Conservation (phyloP, 345 rosid species). For the Eutrema yunnanense region DNA sequence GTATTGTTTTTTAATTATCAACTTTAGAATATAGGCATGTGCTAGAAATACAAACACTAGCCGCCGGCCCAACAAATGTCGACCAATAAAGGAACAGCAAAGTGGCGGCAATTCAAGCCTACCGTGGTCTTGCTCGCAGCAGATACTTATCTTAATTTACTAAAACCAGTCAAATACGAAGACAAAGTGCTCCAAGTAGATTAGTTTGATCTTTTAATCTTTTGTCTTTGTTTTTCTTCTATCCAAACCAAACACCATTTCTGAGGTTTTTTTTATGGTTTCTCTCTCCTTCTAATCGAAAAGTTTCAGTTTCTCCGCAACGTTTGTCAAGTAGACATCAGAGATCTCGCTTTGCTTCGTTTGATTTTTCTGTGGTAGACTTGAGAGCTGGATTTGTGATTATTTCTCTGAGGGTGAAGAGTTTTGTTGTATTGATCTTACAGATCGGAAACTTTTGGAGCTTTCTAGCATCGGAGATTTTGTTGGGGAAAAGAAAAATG, state of each 20-base stretch:
- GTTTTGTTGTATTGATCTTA: slow-evolving; percentile 9
- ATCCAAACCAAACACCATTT: slow-evolving; percentile 23
- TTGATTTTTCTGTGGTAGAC: not conserved
- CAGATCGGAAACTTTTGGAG: slow-evolving; percentile 8
- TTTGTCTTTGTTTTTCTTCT: not conserved
- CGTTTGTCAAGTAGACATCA: not conserved
- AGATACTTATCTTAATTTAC: not conserved
- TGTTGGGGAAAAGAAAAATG: slow-evolving; percentile 30
- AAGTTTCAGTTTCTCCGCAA: not conserved
- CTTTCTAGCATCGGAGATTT: not conserved
- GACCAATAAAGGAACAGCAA: slow-evolving; percentile 2
- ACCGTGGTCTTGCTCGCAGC: slow-evolving; percentile 9
- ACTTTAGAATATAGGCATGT: slow-evolving; percentile 23
- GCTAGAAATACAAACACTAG: slow-evolving; percentile 29
- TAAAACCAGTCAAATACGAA: slow-evolving; percentile 18
- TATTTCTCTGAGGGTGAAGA: not conserved
- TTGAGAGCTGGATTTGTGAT: not conserved
- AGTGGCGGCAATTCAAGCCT: slow-evolving; percentile 20
- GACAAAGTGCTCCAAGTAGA: slow-evolving; percentile 3
- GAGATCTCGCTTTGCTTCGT: not conserved
- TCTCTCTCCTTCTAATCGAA: slow-evolving; percentile 7
- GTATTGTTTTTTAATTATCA: not conserved
- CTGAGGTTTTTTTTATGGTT: not conserved
- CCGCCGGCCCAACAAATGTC: slow-evolving; percentile 17
- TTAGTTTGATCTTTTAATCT: not conserved